Evolutionary conservation across 129 eudicot species (phyloP).

Genomic region (Lactuca sativa): DNA sequence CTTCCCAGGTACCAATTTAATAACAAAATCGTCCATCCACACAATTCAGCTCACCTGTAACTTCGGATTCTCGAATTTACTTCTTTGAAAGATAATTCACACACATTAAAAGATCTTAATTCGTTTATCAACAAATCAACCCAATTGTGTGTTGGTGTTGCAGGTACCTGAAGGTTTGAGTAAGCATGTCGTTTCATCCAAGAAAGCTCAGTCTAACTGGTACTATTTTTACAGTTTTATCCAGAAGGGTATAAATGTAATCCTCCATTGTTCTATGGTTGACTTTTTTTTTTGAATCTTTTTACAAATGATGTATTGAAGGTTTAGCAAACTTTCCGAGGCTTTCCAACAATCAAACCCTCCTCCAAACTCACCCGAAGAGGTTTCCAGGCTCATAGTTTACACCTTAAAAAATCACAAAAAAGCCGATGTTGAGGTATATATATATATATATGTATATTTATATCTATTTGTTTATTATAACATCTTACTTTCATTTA

Average conservation of each 20-base stretch:
- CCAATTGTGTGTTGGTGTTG: constrained; percentile 15
- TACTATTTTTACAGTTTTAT: constrained; percentile 22
- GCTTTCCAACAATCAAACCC: constrained; percentile 83
- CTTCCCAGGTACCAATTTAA: constrained; percentile 63
- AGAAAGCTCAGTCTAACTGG: constrained; percentile 95
- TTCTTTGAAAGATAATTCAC: neutral
- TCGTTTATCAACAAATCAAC: neutral
- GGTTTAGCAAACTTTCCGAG: constrained; percentile 74
- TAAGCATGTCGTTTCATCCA: constrained; percentile 88
- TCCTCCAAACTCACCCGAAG: constrained; percentile 76
- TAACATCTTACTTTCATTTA: no score
- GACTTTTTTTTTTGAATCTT: neutral
- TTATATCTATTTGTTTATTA: no score
- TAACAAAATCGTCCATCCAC: neutral
- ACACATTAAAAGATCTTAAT: constrained; percentile 4
- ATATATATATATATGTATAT: no score
- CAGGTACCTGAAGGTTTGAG: constrained; percentile 90
- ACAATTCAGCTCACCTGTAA: neutral
- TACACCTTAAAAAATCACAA: constrained; percentile 73
- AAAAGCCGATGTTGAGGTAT: constrained; percentile 92
- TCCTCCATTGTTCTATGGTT: neutral
- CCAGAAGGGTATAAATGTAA: constrained; percentile 10
- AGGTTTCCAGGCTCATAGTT: constrained; percentile 65
- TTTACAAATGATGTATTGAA: constrained; percentile 15
- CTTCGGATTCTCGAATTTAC: neutral